Percentiles rank a stretch among this genome's conserved stretches.
phyloP scores from a whole-genome alignment of 78 protist genomes.

The Planoprotostelium fungivorum region DNA sequence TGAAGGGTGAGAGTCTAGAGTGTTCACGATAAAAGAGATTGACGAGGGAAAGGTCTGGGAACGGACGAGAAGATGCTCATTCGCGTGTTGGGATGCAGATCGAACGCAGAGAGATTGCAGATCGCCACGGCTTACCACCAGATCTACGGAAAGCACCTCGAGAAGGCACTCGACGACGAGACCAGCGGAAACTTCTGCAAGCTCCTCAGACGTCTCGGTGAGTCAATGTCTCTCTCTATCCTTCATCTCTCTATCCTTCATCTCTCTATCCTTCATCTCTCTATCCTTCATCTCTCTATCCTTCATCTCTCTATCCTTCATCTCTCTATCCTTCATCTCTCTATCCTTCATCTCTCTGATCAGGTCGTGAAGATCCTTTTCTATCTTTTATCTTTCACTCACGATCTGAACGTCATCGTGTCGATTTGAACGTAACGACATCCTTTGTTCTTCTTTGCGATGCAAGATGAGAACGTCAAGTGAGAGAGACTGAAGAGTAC shows the following conservation, averaged over 20 bases:
- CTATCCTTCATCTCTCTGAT: too few species aligned
- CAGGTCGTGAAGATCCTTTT: too few species aligned
- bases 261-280: background rate
- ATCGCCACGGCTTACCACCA: background rate
- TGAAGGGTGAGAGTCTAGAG: background rate
- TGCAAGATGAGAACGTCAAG: background rate
- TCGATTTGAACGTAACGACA: too few species aligned
- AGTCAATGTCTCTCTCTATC: background rate
- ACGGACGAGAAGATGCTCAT: conserved; percentile 5
- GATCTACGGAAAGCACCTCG: conserved; percentile 1
- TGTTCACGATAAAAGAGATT: background rate
- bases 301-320: too few species aligned
- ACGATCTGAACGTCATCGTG: too few species aligned
- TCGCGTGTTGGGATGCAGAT: background rate
- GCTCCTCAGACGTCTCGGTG: conserved; percentile 4
- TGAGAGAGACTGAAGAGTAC: background rate
- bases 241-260: background rate
- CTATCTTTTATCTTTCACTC: too few species aligned
- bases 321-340: too few species aligned
- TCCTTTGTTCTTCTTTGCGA: background rate
- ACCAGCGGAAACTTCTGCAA: conserved; percentile 5
- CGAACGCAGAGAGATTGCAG: background rate
- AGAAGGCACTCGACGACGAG: background rate
- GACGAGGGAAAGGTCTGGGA: background rate
- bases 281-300: background rate